Evolutionary conservation across 148 eudicot genomes (phyloP).

Genomic region (Rhododendron vialii): DNA sequence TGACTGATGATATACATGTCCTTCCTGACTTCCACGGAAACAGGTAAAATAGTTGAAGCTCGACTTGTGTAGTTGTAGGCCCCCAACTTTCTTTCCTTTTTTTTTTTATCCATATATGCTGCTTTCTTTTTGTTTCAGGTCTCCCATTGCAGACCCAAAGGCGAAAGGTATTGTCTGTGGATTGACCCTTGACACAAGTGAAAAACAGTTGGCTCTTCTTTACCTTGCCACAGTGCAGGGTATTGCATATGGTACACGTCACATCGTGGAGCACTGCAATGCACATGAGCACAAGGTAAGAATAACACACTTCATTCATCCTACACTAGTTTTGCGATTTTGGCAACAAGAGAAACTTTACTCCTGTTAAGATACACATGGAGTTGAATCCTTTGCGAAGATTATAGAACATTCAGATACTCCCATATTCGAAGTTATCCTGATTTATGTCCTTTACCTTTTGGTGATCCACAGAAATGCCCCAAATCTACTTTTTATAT

Average conservation of each 20-base stretch:
- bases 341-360: background rate
- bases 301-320: background rate
- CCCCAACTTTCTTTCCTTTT: background rate
- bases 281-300: conserved; percentile 91
- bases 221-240: conserved; percentile 94
- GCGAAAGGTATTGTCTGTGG: conserved; percentile 88
- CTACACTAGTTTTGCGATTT: background rate
- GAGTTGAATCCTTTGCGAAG: background rate
- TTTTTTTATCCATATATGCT: background rate
- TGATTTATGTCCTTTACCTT: background rate
- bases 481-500: background rate
- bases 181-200: conserved; percentile 85
- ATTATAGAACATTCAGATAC: background rate
- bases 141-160: conserved; percentile 91
- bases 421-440: background rate
- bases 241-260: conserved; percentile 97
- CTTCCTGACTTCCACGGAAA: conserved; percentile 98
- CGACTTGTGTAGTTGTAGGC: background rate
- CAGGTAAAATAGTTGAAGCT: conserved; percentile 39
- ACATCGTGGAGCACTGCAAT: conserved; percentile 94
- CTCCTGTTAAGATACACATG: background rate
- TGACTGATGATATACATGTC: conserved; percentile 79
- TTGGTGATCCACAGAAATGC: background rate
- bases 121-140: conserved; percentile 46
- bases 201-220: conserved; percentile 79